These are phyloP conservation scores for Entamoeba moshkovskii DNA, from an alignment of 208 protist species.

Conservation along the genomic window DNA sequence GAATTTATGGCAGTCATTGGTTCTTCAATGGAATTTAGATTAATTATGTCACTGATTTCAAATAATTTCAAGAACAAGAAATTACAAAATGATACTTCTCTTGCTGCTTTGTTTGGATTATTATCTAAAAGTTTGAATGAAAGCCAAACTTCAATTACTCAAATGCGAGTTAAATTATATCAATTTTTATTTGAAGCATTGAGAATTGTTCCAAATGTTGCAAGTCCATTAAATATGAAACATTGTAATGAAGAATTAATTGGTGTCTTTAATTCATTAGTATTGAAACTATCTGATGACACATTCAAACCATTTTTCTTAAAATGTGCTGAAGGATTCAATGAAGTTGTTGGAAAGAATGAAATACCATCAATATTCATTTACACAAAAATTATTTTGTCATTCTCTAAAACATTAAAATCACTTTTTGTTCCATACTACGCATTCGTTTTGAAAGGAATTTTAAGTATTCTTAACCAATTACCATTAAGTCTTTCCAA, in stretches of 20 bases:
- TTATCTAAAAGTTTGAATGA: not conserved
- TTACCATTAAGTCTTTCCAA: not conserved
- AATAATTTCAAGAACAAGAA: not conserved
- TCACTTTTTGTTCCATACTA: not conserved
- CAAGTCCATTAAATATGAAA: not conserved
- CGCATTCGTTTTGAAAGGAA: not conserved
- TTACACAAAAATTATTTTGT: not conserved
- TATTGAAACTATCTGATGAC: not conserved
- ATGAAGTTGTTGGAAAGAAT: not conserved
- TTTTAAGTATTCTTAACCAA: not conserved
- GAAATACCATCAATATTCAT: not conserved
- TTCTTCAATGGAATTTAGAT: not conserved
- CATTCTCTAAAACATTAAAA: not conserved
- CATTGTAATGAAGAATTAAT: not conserved
- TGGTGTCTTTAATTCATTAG: not conserved
- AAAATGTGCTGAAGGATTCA: not conserved
- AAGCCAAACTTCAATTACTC: not conserved
- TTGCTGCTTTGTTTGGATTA: not conserved
- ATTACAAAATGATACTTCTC: not conserved
- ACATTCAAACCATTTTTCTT: not conserved
- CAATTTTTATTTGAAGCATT: not conserved
- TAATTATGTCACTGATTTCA: not conserved
- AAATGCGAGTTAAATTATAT: not conserved
- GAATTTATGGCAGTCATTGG: not conserved
- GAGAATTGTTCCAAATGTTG: not conserved